Evolutionary conservation across 1,139 yeast species (phyloP).

Genomic region (Yamadazyma diospyri): DNA sequence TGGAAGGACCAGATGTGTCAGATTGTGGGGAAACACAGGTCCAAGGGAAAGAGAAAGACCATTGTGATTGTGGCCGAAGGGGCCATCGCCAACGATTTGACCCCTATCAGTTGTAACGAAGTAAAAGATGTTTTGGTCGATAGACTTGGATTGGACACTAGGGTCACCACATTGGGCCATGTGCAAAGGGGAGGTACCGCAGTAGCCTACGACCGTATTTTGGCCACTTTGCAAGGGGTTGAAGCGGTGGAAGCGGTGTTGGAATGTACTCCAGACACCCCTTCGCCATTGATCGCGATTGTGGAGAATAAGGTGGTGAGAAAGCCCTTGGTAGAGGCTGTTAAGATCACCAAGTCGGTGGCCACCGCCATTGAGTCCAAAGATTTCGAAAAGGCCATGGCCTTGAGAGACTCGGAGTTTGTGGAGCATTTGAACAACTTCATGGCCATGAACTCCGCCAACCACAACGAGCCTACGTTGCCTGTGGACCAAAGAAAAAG

Average conservation of each 20-base stretch:
- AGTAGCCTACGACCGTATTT: constrained; percentile 84
- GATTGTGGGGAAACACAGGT: constrained; percentile 70
- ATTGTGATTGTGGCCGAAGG: constrained; percentile 98
- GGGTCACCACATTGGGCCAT: constrained; percentile 94
- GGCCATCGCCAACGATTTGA: constrained; percentile 79
- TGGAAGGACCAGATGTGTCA: constrained; percentile 81
- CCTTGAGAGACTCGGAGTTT: constrained; percentile 69
- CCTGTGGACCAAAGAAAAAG: constrained; percentile 56
- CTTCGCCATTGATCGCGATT: constrained; percentile 93
- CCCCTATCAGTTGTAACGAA: constrained; percentile 74
- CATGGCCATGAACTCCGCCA: constrained; percentile 56
- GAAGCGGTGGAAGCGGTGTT: constrained; percentile 94
- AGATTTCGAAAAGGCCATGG: constrained; percentile 83
- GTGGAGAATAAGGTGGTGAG: constrained; percentile 84
- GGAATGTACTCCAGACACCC: constrained; percentile 83
- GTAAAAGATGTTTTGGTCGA: constrained; percentile 74
- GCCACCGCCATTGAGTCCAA: constrained; percentile 78
- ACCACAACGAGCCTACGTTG: constrained; percentile 54
- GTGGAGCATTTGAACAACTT: constrained; percentile 63
- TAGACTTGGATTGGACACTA: constrained; percentile 83
- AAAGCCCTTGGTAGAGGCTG: constrained; percentile 85
- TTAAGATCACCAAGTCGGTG: constrained; percentile 75
- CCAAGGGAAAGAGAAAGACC: constrained; percentile 87
- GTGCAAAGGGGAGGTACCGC: constrained; percentile 99
- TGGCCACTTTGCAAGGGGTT: constrained; percentile 95